phyloP scores from a whole-genome alignment of 257 asterid genomes.

The Fraxinus cuspidata region DNA sequence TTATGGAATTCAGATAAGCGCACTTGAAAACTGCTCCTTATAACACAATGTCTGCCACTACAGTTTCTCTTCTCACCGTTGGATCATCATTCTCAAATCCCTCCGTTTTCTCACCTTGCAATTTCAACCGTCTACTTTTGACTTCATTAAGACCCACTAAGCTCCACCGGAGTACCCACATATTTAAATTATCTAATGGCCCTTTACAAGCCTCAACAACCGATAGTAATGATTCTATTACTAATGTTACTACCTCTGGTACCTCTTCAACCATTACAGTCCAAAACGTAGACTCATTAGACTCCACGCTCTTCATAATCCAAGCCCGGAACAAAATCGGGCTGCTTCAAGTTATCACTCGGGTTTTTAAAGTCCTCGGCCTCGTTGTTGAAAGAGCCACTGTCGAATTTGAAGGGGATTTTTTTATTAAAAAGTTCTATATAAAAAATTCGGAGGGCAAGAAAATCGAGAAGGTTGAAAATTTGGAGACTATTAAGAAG shows the following conservation, averaged over 20 bases:
- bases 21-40: background rate
- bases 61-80: constrained; percentile 29
- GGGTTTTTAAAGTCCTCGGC: constrained; percentile 46
- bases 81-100: constrained; percentile 18
- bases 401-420: constrained; percentile 47
- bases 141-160: constrained; percentile 17
- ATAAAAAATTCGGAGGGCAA: constrained; percentile 38
- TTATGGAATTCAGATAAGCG: background rate
- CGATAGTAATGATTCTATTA: background rate
- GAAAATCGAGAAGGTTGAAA: constrained; percentile 36
- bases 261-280: constrained; percentile 28
- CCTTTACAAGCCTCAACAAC: constrained; percentile 29
- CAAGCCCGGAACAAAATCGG: constrained; percentile 46
- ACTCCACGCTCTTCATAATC: constrained; percentile 40
- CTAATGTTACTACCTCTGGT: constrained; percentile 13
- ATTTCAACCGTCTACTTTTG: constrained; percentile 22
- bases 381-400: constrained; percentile 39
- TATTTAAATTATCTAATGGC: constrained; percentile 10
- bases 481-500: constrained; percentile 39
- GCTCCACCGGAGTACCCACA: background rate
- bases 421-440: constrained; percentile 35
- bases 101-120: constrained; percentile 15
- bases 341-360: constrained; percentile 44
- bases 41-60: constrained; percentile 33
- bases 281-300: constrained; percentile 33